Evolutionary conservation across 1,139 yeast genomes (phyloP).

Genomic region (Sugiyamaella pinicola): DNA sequence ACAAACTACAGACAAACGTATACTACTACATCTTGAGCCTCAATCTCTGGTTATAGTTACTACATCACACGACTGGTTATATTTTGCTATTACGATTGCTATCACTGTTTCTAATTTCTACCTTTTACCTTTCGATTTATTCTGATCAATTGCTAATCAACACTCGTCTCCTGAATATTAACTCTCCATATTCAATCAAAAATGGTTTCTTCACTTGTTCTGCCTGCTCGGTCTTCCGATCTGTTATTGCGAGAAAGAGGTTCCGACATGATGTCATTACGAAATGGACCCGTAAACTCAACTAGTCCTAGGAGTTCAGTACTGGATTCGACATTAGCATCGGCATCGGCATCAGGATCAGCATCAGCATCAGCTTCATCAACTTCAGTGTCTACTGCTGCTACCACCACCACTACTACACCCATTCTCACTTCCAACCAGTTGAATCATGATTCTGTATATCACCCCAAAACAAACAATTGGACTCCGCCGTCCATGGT

Average conservation of each 20-base stretch:
- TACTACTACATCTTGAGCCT: too few relatives aligned
- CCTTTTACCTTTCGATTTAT: too few relatives aligned
- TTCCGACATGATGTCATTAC: slow-evolving; percentile 8
- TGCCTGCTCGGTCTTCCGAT: slow-evolving; percentile 12
- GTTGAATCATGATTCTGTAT: neutral
- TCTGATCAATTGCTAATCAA: too few relatives aligned
- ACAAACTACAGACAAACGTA: too few relatives aligned
- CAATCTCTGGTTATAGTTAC: too few relatives aligned
- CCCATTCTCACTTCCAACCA: neutral
- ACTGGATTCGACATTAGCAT: neutral
- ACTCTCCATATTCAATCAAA: too few relatives aligned
- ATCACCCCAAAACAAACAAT: neutral
- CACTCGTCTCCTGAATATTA: too few relatives aligned
- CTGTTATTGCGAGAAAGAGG: slow-evolving; percentile 7
- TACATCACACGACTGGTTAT: too few relatives aligned
- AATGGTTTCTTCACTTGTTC: slow-evolving; percentile 15
- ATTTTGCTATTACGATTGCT: too few relatives aligned
- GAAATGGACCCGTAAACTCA: neutral
- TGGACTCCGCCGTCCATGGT: neutral
- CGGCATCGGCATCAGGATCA: neutral
- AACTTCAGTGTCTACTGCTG: neutral
- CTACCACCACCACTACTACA: neutral
- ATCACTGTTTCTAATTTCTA: too few relatives aligned
- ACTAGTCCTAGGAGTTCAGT: slow-evolving; percentile 9
- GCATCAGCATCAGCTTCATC: neutral